phyloP scores from a whole-genome alignment of 1,284 basidiomycete species.

The Apiotrichum porosum region DNA sequence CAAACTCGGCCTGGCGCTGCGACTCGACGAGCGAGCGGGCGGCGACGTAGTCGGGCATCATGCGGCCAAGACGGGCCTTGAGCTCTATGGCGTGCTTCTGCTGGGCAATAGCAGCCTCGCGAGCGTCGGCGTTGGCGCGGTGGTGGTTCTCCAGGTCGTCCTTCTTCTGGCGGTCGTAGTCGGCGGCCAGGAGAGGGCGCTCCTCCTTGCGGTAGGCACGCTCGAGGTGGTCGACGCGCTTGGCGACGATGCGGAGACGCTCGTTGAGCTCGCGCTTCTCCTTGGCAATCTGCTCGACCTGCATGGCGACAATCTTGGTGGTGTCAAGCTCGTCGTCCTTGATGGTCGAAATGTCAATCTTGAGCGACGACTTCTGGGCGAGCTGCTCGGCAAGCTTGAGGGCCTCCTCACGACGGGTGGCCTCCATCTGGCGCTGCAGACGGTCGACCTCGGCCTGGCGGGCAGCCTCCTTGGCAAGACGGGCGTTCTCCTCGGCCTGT shows the following conservation, averaged over 20 bases:
- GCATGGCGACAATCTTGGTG: constrained; percentile 80
- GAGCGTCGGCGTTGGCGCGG: constrained; percentile 58
- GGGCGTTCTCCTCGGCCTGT: constrained; percentile 70
- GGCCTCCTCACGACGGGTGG: constrained; percentile 76
- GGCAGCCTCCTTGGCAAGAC: constrained; percentile 63
- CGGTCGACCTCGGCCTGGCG: constrained; percentile 71
- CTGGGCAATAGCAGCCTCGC: constrained; percentile 59
- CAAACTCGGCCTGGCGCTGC: constrained; percentile 67
- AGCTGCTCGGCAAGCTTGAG: constrained; percentile 83
- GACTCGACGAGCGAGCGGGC: constrained; percentile 60
- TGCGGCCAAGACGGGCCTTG: constrained; percentile 70
- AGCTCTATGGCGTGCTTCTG: constrained; percentile 69
- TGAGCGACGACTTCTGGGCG: constrained; percentile 77
- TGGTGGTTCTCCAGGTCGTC: constrained; percentile 70
- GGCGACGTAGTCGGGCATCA: constrained; percentile 69
- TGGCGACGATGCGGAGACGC: constrained; percentile 74
- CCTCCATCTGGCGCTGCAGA: constrained; percentile 75
- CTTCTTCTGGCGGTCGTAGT: constrained; percentile 82
- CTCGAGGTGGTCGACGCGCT: constrained; percentile 93
- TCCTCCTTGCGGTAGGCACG: constrained; percentile 95
- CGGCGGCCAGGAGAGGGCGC: constrained; percentile 73
- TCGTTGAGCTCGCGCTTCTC: constrained; percentile 88
- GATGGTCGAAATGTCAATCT: constrained; percentile 76
- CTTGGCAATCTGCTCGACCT: constrained; percentile 93
- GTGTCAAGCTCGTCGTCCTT: constrained; percentile 80